Evolutionary conservation across 2,329 filamentous ascomycete genomes (phyloP).

Genomic region (Xylariaceae sp.): DNA sequence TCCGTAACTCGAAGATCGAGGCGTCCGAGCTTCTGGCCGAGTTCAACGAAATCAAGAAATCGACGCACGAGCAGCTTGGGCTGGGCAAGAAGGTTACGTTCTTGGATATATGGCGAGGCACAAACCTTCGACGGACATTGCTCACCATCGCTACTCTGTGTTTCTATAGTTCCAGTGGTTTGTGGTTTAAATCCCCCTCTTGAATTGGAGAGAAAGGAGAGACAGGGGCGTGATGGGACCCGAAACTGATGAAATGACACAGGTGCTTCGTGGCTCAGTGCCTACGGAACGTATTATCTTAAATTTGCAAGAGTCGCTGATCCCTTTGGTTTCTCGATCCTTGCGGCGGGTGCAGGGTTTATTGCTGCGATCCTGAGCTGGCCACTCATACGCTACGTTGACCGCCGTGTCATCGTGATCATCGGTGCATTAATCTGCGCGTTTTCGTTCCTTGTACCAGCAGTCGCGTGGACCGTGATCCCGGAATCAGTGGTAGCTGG

Average conservation of each 20-base stretch:
- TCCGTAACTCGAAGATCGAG: constrained; percentile 30
- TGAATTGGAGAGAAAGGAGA: no score
- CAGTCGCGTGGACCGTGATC: no score
- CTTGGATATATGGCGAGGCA: constrained; percentile 34
- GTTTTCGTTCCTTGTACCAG: no score
- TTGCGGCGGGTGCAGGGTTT: constrained; percentile 35
- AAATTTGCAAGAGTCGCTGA: constrained; percentile 33
- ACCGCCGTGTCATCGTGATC: no score
- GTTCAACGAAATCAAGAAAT: constrained; percentile 32
- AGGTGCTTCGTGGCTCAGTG: constrained; percentile 34
- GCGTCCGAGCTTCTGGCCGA: constrained; percentile 31
- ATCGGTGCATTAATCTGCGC: no score
- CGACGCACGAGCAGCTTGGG: constrained; percentile 31
- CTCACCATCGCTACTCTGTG: constrained; percentile 33
- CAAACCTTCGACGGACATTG: constrained; percentile 30
- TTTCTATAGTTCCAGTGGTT: constrained; percentile 23
- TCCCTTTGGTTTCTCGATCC: constrained; percentile 34
- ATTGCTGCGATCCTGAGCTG: constrained; percentile 33
- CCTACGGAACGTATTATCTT: constrained; percentile 35
- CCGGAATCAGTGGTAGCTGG: no score
- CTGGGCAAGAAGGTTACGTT: constrained; percentile 28
- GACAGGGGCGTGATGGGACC: background rate
- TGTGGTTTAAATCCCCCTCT: no score
- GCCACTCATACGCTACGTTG: constrained; percentile 13
- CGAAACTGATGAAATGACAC: background rate